These are phyloP conservation scores for Agaricus sinodeliciosus DNA, from an alignment of 768 basidiomycete species.

Conservation along the genomic window DNA sequence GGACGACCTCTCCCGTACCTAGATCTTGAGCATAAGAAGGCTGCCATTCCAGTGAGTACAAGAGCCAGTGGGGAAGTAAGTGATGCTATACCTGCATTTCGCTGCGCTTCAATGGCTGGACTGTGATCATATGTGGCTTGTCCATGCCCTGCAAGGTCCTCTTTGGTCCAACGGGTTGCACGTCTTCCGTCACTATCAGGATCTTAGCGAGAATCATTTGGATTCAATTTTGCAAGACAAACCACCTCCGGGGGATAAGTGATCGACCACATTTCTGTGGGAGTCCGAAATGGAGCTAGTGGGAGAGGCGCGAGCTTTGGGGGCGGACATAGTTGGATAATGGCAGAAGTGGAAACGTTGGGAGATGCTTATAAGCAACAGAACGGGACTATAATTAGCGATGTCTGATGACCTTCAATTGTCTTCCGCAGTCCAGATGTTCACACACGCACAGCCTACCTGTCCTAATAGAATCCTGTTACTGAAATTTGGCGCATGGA, in stretches of 20 bases:
- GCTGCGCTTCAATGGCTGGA: constrained; percentile 78
- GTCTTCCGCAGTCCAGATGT: constrained; percentile 1
- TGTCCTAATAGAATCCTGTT: no score
- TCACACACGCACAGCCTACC: constrained; percentile 4
- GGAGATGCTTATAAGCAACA: not conserved
- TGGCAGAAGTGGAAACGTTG: not conserved
- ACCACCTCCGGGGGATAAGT: constrained; percentile 57
- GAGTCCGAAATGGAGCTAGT: constrained; percentile 29
- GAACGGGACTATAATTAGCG: not conserved
- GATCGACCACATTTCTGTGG: constrained; percentile 65
- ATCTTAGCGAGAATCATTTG: not conserved
- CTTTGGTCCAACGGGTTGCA: constrained; percentile 22
- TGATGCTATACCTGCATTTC: constrained; percentile 72
- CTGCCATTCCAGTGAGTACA: constrained; percentile 27
- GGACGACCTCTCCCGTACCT: constrained; percentile 68
- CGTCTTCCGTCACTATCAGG: constrained; percentile 58
- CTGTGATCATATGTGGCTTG: constrained; percentile 52
- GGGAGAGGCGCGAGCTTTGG: constrained; percentile 46
- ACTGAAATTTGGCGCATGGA: no score
- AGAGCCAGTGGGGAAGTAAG: not conserved
- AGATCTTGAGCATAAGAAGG: constrained; percentile 91
- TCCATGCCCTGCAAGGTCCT: constrained; percentile 19
- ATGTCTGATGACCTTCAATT: not conserved
- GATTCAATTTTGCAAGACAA: constrained; percentile 12
- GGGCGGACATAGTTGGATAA: constrained; percentile 22